A percentile compares a stretch with the other conserved stretches of the same genome.
Evolutionary conservation across 2,329 filamentous ascomycete species (phyloP).

Genomic region (Aspergillus novofumigatus): DNA sequence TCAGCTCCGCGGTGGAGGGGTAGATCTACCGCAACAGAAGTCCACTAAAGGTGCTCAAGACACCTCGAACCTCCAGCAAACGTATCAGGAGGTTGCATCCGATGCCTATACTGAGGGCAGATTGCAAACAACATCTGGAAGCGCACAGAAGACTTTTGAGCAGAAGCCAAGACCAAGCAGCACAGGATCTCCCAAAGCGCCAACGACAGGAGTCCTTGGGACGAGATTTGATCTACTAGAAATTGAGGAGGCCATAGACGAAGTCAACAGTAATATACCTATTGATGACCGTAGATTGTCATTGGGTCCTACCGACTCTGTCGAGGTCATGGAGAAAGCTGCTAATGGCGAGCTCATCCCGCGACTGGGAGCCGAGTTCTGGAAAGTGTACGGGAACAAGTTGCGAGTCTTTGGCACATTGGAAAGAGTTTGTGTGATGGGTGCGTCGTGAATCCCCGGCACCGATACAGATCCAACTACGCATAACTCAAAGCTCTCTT

Average conservation of each 20-base stretch:
- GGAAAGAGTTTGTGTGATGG: constrained; percentile 44
- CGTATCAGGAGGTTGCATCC: not conserved
- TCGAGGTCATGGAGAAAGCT: constrained; percentile 20
- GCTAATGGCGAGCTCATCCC: constrained; percentile 48
- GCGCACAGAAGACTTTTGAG: not conserved
- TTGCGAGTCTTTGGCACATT: constrained; percentile 58
- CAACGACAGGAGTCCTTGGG: constrained; percentile 8
- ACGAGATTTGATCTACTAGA: constrained; percentile 27
- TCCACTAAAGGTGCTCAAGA: not conserved
- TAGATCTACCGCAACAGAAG: not conserved
- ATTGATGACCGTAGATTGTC: not conserved
- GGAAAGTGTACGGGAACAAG: constrained; percentile 56
- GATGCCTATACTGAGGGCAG: not conserved
- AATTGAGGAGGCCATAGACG: constrained; percentile 15
- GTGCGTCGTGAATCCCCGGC: not conserved
- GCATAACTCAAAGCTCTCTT: not conserved
- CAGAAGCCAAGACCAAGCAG: not conserved
- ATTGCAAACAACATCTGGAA: not conserved
- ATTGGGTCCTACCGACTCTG: not conserved
- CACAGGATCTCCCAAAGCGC: not conserved
- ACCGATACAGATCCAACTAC: not conserved
- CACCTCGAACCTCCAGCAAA: not conserved
- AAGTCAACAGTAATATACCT: not conserved
- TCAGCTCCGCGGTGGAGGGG: constrained; percentile 44
- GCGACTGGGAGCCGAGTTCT: constrained; percentile 49